Evolutionary conservation across 306 rosid species (phyloP).

Genomic region (Carpinus fangiana): DNA sequence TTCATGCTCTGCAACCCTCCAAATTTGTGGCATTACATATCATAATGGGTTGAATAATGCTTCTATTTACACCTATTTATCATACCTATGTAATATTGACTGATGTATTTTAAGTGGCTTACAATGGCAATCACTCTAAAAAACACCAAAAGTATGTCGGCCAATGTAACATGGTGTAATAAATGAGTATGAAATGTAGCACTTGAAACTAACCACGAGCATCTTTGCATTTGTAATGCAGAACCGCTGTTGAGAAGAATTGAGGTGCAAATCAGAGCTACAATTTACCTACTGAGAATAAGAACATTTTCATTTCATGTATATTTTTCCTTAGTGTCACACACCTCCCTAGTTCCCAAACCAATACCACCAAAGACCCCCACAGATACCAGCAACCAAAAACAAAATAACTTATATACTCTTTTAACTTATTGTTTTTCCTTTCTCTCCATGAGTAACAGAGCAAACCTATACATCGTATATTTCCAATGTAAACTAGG

Average conservation of each 20-base stretch:
- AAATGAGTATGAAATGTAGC: too few species aligned
- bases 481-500: conserved; percentile 27
- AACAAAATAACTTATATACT: neutral
- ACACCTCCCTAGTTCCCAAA: neutral
- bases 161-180: too few species aligned
- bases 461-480: conserved; percentile 54
- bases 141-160: too few species aligned
- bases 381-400: neutral
- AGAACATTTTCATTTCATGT: conserved; percentile 11
- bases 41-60: too few species aligned
- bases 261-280: neutral
- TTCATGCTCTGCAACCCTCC: too few species aligned
- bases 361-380: neutral
- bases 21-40: too few species aligned
- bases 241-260: neutral
- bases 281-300: neutral
- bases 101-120: too few species aligned
- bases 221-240: neutral
- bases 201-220: neutral
- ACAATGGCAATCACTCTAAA: too few species aligned
- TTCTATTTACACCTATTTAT: too few species aligned
- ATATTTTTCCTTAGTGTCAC: neutral
- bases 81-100: too few species aligned
- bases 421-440: neutral
- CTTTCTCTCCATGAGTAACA: conserved; percentile 33